Conservation (phyloP, 495 filamentous ascomycete genomes). For the Podospora bellae-mahoneyi region DNA sequence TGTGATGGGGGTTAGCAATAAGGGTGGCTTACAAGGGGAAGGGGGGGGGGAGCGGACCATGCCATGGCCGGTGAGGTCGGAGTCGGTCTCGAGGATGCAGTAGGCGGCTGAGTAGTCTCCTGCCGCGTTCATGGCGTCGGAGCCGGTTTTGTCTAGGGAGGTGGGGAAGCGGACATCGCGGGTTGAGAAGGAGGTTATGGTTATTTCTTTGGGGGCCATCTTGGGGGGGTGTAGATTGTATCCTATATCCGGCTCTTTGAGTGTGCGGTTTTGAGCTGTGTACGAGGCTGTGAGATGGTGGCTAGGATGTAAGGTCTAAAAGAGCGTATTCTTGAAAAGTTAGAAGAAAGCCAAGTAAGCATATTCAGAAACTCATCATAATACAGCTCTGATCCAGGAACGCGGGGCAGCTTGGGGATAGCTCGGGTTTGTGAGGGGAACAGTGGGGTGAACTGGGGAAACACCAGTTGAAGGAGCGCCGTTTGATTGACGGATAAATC, state of each 20-base stretch:
- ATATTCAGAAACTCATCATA: neutral
- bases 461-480: neutral
- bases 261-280: neutral
- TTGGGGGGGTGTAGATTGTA: neutral
- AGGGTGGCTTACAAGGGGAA: neutral
- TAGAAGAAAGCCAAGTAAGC: no score
- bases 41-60: conserved; percentile 58
- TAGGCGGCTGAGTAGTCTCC: conserved; percentile 92
- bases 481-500: conserved; percentile 42
- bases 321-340: neutral
- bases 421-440: conserved; percentile 19
- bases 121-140: conserved; percentile 95
- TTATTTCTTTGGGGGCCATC: conserved; percentile 50
- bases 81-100: conserved; percentile 84
- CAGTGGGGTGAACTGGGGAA: conserved; percentile 18
- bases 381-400: neutral
- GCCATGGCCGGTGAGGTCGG: conserved; percentile 70
- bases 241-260: neutral
- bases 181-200: conserved; percentile 74
- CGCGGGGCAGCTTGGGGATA: conserved; percentile 4
- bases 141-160: conserved; percentile 90
- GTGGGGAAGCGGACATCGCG: conserved; percentile 92
- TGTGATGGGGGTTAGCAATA: conserved; percentile 28
- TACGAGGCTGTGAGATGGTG: neutral
- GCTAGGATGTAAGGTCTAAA: neutral